These are phyloP conservation scores for Fomitopsis pinicola DNA, from an alignment of 1,284 basidiomycete genomes.

Conservation along the genomic window DNA sequence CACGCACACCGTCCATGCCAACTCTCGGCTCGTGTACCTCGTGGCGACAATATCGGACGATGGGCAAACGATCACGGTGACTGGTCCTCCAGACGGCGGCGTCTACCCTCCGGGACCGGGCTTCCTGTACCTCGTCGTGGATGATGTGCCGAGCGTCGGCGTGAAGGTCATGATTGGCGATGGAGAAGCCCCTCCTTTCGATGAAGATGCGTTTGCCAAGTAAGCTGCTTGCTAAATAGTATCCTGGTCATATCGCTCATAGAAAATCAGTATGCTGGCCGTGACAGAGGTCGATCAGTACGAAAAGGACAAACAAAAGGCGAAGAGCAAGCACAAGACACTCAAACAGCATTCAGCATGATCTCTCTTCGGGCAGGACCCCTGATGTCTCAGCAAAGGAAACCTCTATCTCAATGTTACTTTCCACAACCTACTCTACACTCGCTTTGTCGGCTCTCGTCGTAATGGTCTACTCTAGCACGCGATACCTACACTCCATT, in stretches of 20 bases:
- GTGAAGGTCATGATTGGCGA: constrained; percentile 68
- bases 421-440: neutral
- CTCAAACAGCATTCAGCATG: neutral
- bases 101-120: constrained; percentile 82
- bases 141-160: constrained; percentile 67
- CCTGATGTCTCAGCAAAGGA: neutral
- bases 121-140: constrained; percentile 68
- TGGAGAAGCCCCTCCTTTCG: constrained; percentile 53
- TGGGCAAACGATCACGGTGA: constrained; percentile 38
- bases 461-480: neutral
- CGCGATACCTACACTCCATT: neutral
- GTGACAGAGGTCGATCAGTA: constrained; percentile 48
- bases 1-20: constrained; percentile 77
- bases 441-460: neutral
- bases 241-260: neutral
- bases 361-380: neutral
- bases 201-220: constrained; percentile 51
- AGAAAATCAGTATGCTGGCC: neutral
- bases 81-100: constrained; percentile 55
- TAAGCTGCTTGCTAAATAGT: constrained; percentile 28
- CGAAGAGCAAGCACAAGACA: constrained; percentile 26
- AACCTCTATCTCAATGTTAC: neutral
- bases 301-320: constrained; percentile 34
- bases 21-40: constrained; percentile 73
- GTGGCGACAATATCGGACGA: constrained; percentile 31